phyloP scores from a whole-genome alignment of 2,329 filamentous ascomycete species.

The Geosmithia morbida region DNA sequence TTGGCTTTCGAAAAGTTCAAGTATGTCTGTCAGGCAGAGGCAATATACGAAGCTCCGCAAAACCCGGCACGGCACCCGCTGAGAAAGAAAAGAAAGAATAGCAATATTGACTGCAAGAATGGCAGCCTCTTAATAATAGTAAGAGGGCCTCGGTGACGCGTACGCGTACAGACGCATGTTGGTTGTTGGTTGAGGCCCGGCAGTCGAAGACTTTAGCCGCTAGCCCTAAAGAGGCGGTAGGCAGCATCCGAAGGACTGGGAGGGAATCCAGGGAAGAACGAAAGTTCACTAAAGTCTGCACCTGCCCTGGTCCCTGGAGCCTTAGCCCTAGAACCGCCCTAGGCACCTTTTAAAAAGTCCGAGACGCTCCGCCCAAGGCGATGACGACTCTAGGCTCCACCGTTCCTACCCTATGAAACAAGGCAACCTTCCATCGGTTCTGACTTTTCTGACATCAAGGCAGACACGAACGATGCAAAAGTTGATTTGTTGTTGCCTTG shows the following conservation, averaged over 20 bases:
- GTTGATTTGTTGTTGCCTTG: not conserved
- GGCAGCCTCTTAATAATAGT: not conserved
- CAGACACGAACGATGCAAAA: not conserved
- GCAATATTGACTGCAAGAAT: not conserved
- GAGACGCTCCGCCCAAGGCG: not conserved
- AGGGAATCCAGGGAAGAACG: not conserved
- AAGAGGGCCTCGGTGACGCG: not conserved
- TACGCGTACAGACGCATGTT: not conserved
- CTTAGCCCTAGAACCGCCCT: not conserved
- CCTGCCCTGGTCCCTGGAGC: too few relatives aligned
- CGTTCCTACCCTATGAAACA: not conserved
- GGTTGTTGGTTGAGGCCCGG: not conserved
- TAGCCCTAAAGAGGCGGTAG: not conserved
- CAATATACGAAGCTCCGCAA: too few relatives aligned
- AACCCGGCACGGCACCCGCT: not conserved
- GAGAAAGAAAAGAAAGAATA: not conserved
- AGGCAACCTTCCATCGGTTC: not conserved
- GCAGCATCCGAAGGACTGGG: not conserved
- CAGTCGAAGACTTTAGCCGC: not conserved
- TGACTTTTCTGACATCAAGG: not conserved
- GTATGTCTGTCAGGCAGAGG: too few relatives aligned
- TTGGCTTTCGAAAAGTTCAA: too few relatives aligned
- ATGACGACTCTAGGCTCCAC: too few relatives aligned
- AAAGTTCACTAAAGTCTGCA: not conserved
- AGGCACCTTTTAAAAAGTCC: not conserved